A percentile compares a stretch with the other conserved stretches of the same genome.
Evolutionary conservation across 768 basidiomycete genomes (phyloP).

Genomic region (Tylopilus sp.): DNA sequence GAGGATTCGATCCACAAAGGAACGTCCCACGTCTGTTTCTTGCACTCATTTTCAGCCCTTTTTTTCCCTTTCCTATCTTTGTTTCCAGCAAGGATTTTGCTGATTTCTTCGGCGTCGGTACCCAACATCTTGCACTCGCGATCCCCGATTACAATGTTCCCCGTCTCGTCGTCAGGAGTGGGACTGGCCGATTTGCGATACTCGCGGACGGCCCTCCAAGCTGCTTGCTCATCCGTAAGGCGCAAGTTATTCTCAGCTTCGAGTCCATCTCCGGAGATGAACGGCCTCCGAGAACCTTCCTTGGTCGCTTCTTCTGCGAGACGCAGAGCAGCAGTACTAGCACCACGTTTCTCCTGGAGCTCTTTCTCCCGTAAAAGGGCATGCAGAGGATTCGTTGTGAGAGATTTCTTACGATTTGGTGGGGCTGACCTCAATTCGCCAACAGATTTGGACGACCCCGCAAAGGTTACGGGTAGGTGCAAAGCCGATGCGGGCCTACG

Average conservation of each 20-base stretch:
- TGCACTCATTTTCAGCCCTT: slow-evolving; percentile 24
- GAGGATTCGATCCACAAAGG: slow-evolving; percentile 31
- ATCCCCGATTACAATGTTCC: slow-evolving; percentile 37
- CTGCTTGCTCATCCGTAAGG: slow-evolving; percentile 39
- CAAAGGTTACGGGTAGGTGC: slow-evolving; percentile 12
- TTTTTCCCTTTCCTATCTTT: slow-evolving; percentile 28
- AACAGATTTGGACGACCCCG: slow-evolving; percentile 4
- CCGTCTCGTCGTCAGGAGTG: slow-evolving; percentile 13
- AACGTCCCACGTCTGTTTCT: slow-evolving; percentile 21
- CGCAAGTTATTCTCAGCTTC: slow-evolving; percentile 10
- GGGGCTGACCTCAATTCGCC: neutral
- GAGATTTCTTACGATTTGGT: slow-evolving; percentile 18
- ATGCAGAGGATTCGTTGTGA: slow-evolving; percentile 48
- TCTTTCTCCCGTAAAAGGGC: slow-evolving; percentile 53
- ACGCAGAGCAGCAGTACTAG: slow-evolving; percentile 39
- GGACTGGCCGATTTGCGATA: slow-evolving; percentile 18
- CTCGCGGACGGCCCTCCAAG: slow-evolving; percentile 35
- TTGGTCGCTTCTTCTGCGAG: slow-evolving; percentile 43
- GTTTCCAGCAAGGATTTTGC: slow-evolving; percentile 43
- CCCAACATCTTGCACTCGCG: slow-evolving; percentile 29
- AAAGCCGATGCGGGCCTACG: slow-evolving; percentile 13
- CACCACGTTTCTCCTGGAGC: slow-evolving; percentile 27
- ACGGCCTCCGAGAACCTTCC: slow-evolving; percentile 29
- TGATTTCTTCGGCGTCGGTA: slow-evolving; percentile 37
- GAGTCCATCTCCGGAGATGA: slow-evolving; percentile 18